Percentiles rank a stretch among this genome's conserved stretches.
These are phyloP conservation scores for Agaricales sp. DNA, from an alignment of 1,284 basidiomycete genomes.

Conservation along the genomic window DNA sequence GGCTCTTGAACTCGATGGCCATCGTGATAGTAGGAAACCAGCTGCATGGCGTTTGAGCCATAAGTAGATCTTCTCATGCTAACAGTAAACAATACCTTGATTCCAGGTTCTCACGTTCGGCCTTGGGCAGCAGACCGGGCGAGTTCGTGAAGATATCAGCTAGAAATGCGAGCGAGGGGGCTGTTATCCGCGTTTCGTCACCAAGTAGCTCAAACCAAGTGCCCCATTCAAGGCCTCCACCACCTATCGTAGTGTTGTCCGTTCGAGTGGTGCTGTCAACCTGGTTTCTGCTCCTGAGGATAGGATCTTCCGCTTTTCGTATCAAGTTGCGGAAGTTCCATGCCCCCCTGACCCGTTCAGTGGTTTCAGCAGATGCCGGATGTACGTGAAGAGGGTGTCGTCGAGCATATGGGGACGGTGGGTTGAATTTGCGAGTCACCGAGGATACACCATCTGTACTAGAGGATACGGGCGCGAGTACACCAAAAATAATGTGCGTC, in stretches of 20 bases:
- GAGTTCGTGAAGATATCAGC: slow-evolving; percentile 40
- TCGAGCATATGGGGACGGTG: slow-evolving; percentile 44
- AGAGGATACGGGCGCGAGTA: slow-evolving; percentile 25
- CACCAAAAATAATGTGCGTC: slow-evolving; percentile 45
- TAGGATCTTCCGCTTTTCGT: slow-evolving; percentile 27
- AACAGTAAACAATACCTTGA: slow-evolving; percentile 17
- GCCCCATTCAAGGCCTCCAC: slow-evolving; percentile 44
- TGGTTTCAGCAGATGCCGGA: slow-evolving; percentile 26
- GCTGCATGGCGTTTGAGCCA: slow-evolving; percentile 17
- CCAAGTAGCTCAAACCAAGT: slow-evolving; percentile 41
- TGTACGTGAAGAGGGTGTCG: slow-evolving; percentile 42
- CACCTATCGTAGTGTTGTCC: slow-evolving; percentile 26
- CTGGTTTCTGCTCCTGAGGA: slow-evolving; percentile 27
- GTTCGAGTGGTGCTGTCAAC: slow-evolving; percentile 24
- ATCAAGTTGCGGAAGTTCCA: slow-evolving; percentile 28
- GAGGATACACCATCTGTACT: slow-evolving; percentile 12
- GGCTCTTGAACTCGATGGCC: slow-evolving; percentile 48
- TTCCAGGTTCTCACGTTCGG: slow-evolving; percentile 17
- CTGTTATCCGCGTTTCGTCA: slow-evolving; percentile 31
- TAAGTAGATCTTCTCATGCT: not conserved
- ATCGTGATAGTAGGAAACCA: slow-evolving; percentile 55
- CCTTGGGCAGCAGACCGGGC: slow-evolving; percentile 30
- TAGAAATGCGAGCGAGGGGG: slow-evolving; percentile 39
- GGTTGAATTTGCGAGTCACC: slow-evolving; percentile 22
- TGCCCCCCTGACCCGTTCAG: slow-evolving; percentile 12